Evolutionary conservation across 2,329 filamentous ascomycete genomes (phyloP), one percentile per base, ranked within the genome.

Genomic region (Cladosporium sp.): DNA sequence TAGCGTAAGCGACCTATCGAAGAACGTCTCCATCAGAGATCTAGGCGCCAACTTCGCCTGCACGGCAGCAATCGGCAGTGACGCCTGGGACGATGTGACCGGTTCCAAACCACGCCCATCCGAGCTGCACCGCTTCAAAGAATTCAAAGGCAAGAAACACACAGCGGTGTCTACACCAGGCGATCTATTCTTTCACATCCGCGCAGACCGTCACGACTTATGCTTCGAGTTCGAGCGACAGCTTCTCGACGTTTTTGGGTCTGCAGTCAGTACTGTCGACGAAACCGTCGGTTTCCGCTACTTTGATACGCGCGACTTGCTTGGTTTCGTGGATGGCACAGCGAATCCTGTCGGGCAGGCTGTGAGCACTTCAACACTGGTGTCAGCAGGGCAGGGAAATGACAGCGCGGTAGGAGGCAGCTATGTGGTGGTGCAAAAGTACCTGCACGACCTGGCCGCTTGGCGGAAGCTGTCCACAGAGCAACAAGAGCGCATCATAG

Each of bases 321-420:
- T 82, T 0, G 79, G 79, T 1, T 82, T 82, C 46, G 77, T 82
- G 3, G 79, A 82, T 51, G 79, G 79, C 13, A 82, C 78, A 0
- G 79, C 79, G 2, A 82, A 82, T 54, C 79, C 79, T 0, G 69
- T 75, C 0, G 78, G 77, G 0, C 58, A 67, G 0, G 71, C 65
- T 1, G 68, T 79, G 0, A 58, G 65, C 0, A 64, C 65, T 1
- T 64, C 77, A 0, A 68, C 76, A 2, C 61, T 80, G 1, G 61
- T 80, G 8, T 59, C 67, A 1, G 65, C 33, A 8, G 22, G 22
- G 9, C 12, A 66, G 35, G 63, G 73, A 38, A 72, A 76, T 25
- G 63, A 74, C n/a, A 47, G 61, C 2, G 51, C 61, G 1, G 59
- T 59, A 0, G 61, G 76, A 1, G 79, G 78, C 1, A 81, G 78